Evolutionary conservation across 2,329 filamentous ascomycete species (phyloP).

Genomic region (Fusarium nematophilum): DNA sequence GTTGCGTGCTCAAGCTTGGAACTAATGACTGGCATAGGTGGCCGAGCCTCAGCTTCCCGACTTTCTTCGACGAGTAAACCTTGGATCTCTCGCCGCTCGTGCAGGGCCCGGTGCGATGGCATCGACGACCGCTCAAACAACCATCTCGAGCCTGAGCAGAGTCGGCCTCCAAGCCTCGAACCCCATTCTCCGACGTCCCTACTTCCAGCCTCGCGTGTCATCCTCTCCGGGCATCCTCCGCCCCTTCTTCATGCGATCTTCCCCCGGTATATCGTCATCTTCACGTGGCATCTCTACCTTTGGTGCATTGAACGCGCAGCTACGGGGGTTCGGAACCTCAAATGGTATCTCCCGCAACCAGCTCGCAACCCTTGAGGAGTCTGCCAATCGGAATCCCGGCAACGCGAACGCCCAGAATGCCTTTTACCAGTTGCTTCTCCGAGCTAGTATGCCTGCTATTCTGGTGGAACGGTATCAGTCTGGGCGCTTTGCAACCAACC

Average conservation of each 20-base stretch:
- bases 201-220: slow-evolving; percentile 37
- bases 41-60: slow-evolving; percentile 40
- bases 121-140: slow-evolving; percentile 27
- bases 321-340: slow-evolving; percentile 55
- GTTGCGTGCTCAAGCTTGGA: slow-evolving; percentile 7
- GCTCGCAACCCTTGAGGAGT: slow-evolving; percentile 87
- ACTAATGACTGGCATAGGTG: slow-evolving; percentile 30
- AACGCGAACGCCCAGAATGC: slow-evolving; percentile 91
- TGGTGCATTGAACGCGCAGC: slow-evolving; percentile 34
- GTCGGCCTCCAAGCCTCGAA: slow-evolving; percentile 47
- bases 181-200: slow-evolving; percentile 42
- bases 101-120: slow-evolving; percentile 14
- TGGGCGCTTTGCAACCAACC: slow-evolving; percentile 84
- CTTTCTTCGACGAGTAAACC: slow-evolving; percentile 41
- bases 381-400: slow-evolving; percentile 90
- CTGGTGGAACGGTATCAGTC: slow-evolving; percentile 90
- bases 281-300: slow-evolving; percentile 36
- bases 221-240: slow-evolving; percentile 36
- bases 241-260: slow-evolving; percentile 41
- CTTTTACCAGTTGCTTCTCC: slow-evolving; percentile 91
- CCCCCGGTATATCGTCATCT: slow-evolving; percentile 33
- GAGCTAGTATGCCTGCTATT: slow-evolving; percentile 93
- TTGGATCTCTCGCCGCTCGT: slow-evolving; percentile 16
- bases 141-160: slow-evolving; percentile 40
- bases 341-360: slow-evolving; percentile 70